Conservation (phyloP, 305 asterid genomes). For the Galium porrigens region DNA sequence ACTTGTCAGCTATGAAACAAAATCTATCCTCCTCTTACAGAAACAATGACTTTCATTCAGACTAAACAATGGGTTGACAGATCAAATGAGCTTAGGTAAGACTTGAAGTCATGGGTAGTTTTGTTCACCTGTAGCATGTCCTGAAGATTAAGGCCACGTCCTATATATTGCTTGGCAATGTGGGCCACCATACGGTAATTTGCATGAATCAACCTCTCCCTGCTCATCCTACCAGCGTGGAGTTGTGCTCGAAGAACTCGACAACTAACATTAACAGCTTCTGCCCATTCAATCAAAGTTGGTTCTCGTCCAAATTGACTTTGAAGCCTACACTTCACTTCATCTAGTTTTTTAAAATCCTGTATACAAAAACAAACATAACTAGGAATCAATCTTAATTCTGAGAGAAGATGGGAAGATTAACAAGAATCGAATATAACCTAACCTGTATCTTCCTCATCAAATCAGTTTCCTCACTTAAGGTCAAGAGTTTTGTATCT, state of each 20-base stretch:
- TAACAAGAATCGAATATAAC: slow-evolving; percentile 24
- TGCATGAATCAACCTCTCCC: slow-evolving; percentile 71
- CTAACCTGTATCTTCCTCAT: slow-evolving; percentile 79
- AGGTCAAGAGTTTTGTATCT: slow-evolving; percentile 68
- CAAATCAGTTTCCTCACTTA: slow-evolving; percentile 53
- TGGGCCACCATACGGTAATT: slow-evolving; percentile 88
- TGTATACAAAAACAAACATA: slow-evolving; percentile 18
- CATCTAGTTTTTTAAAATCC: slow-evolving; percentile 52
- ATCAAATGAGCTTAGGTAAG: slow-evolving; percentile 12
- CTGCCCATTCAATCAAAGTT: slow-evolving; percentile 71
- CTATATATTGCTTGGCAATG: slow-evolving; percentile 76
- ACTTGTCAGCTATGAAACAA: slow-evolving; percentile 7
- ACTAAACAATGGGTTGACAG: neutral
- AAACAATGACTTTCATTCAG: neutral
- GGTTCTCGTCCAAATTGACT: slow-evolving; percentile 63
- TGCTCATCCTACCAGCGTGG: slow-evolving; percentile 45
- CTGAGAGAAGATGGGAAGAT: slow-evolving; percentile 4
- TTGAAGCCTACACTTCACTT: slow-evolving; percentile 37
- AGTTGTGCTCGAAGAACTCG: slow-evolving; percentile 44
- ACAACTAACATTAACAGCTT: slow-evolving; percentile 46
- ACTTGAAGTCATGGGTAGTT: slow-evolving; percentile 15
- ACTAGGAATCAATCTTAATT: neutral
- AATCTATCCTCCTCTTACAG: neutral
- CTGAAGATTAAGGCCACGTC: slow-evolving; percentile 72
- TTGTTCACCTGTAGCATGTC: slow-evolving; percentile 73